Evolutionary conservation across 2,329 filamentous ascomycete species (phyloP), one percentile per base, ranked within the genome.

Genomic region (Cytospora schulzeri): DNA sequence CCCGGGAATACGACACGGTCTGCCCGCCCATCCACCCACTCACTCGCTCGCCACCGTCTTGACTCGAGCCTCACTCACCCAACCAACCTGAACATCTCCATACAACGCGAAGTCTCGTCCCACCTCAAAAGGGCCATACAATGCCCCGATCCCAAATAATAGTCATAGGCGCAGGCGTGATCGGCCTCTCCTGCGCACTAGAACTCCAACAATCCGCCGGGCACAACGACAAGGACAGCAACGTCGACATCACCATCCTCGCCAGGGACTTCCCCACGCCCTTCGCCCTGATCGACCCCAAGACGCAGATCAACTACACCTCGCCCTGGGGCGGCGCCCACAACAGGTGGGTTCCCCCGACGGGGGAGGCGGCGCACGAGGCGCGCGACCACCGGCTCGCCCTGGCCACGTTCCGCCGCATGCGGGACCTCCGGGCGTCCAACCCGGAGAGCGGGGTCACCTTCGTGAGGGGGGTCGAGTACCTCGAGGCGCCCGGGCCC

Each of bases 281-380:
- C 12, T 81, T 77, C 55, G 81, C 82, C 70, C 77, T 78, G 15
- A 74, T 80, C 38, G 77, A 81, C 64, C 70, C 76, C 6, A 66
- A 66, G 17, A 66, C 73, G 0, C 73, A 77, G 63, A 79, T 83
- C 70, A 79, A 86, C 74, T 86, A 81, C 70, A 81, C 84, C 17
- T 86, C 84, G 33, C 83, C 83, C 59, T 86, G 83, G 83, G 84
- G 79, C 41, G 84, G 84, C 14, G 83, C 84, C 2, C 83, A 86
- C 70, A 83, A 85, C 68, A 78, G 83, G 50, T 83, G 79, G 69
- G 80, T 85, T 38, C 80, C 80, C 1, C 78, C 78, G 64, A 24
- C 12, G 35, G 51, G 6, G 35, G 50, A 19, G 58, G 63, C 54
- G 62, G 73, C 71, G 7, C 71, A 73, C 38, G 71, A 71, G 15